phyloP scores from a whole-genome alignment of 2,329 filamentous ascomycete species.

The Elsinoe necatrix region DNA sequence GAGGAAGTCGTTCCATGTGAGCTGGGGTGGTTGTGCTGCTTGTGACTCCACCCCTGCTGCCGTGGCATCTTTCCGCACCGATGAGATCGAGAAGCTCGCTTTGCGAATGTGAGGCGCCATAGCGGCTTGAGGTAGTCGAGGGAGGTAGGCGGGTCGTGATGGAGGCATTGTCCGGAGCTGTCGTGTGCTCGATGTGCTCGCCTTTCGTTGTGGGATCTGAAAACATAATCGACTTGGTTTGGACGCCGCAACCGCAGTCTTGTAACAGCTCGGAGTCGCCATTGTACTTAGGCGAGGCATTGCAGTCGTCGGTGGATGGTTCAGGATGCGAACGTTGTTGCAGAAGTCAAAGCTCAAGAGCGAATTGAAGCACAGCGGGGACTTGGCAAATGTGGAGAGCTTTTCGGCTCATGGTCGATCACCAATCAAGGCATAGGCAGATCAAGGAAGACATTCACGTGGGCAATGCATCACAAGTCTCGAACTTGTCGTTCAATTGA shows the following conservation, averaged over 20 bases:
- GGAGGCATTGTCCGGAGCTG: background rate
- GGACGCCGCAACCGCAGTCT: background rate
- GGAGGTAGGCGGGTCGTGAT: background rate
- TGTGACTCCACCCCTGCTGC: constrained; percentile 16
- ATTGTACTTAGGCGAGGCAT: background rate
- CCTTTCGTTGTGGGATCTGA: background rate
- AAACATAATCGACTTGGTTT: background rate
- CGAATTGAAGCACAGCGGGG: background rate
- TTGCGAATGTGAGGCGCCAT: background rate
- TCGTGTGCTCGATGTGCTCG: constrained; percentile 3
- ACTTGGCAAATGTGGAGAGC: constrained; percentile 2
- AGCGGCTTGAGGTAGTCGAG: background rate
- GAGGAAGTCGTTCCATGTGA: constrained; percentile 85
- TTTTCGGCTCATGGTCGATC: background rate
- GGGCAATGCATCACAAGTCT: background rate
- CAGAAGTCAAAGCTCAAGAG: background rate
- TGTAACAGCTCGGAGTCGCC: background rate
- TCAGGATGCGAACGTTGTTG: background rate
- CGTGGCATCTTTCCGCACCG: constrained; percentile 15
- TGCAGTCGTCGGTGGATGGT: background rate
- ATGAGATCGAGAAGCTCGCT: constrained; percentile 10
- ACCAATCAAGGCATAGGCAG: background rate
- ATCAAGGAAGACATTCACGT: background rate
- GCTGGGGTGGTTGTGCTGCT: constrained; percentile 20
- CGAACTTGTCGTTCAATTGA: background rate